Evolutionary conservation across 2,329 filamentous ascomycete genomes (phyloP).

Genomic region (Colletotrichum echinochloae): DNA sequence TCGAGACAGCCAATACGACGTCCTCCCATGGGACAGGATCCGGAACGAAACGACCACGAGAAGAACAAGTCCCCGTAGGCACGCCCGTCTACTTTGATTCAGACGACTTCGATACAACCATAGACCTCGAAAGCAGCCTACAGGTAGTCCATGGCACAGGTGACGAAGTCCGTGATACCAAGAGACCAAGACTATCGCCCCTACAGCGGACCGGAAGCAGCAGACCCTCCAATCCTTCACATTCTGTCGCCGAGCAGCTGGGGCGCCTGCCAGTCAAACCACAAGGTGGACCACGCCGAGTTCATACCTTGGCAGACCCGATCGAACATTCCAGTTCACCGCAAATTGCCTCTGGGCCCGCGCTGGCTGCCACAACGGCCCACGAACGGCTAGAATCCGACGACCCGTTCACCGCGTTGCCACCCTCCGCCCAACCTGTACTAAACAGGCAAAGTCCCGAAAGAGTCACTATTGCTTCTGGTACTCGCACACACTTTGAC

Average conservation of each 20-base stretch:
- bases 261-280: background rate
- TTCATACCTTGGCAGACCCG: slow-evolving; percentile 35
- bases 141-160: background rate
- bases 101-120: slow-evolving; percentile 57
- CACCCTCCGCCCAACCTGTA: slow-evolving; percentile 24
- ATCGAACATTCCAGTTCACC: slow-evolving; percentile 56
- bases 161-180: slow-evolving; percentile 47
- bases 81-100: slow-evolving; percentile 50
- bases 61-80: background rate
- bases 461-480: slow-evolving; percentile 32
- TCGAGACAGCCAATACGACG: background rate
- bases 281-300: background rate
- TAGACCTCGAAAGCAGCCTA: slow-evolving; percentile 48
- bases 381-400: background rate
- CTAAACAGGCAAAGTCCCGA: slow-evolving; percentile 43
- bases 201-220: background rate
- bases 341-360: background rate
- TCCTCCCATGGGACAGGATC: background rate
- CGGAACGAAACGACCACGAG: slow-evolving; percentile 21
- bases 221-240: background rate
- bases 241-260: slow-evolving; percentile 4
- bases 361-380: background rate
- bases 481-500: background rate
- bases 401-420: slow-evolving; percentile 44
- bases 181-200: slow-evolving; percentile 45